Conservation (phyloP, 805 yeast species). For the Metschnikowia baotianmanensis region DNA sequence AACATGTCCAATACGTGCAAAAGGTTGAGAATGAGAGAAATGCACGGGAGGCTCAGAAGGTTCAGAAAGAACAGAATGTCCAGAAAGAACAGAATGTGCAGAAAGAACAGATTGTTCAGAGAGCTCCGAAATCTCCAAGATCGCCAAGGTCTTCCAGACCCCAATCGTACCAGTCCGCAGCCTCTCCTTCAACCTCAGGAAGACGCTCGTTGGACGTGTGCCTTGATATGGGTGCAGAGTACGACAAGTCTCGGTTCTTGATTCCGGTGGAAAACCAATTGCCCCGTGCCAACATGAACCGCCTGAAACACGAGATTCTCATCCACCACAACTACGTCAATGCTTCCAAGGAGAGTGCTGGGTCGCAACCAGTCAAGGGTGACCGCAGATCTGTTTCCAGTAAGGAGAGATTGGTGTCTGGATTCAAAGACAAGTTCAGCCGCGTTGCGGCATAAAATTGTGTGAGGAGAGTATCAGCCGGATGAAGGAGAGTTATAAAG, state of each 20-base stretch:
- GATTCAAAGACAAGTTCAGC: background rate
- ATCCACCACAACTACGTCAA: background rate
- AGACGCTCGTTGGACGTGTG: conserved; percentile 8
- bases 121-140: no score
- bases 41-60: no score
- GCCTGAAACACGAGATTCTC: background rate
- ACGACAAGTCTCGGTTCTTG: conserved; percentile 20
- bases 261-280: conserved; percentile 13
- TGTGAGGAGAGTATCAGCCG: no score
- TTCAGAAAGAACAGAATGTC: no score
- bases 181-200: background rate
- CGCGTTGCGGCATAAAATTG: background rate
- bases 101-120: no score
- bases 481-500: no score
- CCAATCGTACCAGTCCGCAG: no score
- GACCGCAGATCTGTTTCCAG: conserved; percentile 4
- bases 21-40: no score
- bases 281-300: background rate
- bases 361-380: background rate
- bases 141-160: no score
- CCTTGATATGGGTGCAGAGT: conserved; percentile 20
- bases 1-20: no score
- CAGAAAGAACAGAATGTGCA: no score
- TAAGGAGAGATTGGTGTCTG: background rate
- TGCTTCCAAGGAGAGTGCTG: background rate